Base-by-base conservation (phyloP, 148 eudicot species). In the Rhododendron kiyosumense region DNA sequence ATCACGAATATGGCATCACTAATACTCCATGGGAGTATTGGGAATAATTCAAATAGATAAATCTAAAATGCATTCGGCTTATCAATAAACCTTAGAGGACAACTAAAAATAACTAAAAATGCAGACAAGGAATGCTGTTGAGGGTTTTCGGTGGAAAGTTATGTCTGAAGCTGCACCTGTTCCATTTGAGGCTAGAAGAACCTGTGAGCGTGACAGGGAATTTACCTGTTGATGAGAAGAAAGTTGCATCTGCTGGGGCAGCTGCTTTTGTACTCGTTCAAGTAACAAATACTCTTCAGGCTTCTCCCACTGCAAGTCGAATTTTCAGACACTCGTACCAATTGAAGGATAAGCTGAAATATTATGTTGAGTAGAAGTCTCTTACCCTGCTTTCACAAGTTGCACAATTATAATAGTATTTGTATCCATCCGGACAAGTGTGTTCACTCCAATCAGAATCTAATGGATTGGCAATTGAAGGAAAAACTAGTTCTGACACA, bases 381-480 rank as follows among this genome's bases (percentile, higher is more conserved):
- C 86, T 90, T 92, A 96, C 99, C 90, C 93, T 86, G 93, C 98
- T 96, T 89, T 94, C 99, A 91, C 90, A 92, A 36, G 98, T 93
- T 46, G 85, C 89, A 86, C 98, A 91, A 85, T 97, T 97, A 79
- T 88, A 95, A 81, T 94, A 95, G 82, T 97, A 97, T 65, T 88
- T 87, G 89, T 89, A 69, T 86, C 98, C 96, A 89, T 97, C 99
- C 43, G 99, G 99, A 88, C 98, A 93, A 45, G 92, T 92, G 87
- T 97, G 98, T 83, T 95, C 96, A 86, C 98, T 95, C 99, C 98
- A 95, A 78, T 97, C 96, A 89, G 98, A 94, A 20, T 93, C 94
- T 52, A 84, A 49, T 65, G 84, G 48, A 83, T 91, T 91, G 80
- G 79, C 87, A 41, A 71, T 83, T 30, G 89, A 81, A 78, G 71